These are phyloP conservation scores for Dimocarpus longan DNA, from an alignment of 345 rosid species.

Conservation along the genomic window DNA sequence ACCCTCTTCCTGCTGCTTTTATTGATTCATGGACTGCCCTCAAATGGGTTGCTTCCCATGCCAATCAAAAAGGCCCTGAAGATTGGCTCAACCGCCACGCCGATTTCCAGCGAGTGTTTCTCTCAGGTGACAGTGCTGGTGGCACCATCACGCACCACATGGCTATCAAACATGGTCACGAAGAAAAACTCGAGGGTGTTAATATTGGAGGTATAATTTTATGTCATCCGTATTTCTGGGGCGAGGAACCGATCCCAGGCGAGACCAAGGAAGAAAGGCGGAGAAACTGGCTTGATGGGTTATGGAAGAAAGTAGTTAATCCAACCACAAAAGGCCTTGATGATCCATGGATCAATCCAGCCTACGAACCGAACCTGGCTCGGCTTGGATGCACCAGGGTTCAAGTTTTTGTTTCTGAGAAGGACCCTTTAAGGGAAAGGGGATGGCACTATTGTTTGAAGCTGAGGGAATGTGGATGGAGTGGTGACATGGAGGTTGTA, in stretches of 20 bases:
- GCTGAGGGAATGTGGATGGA: constrained; percentile 5
- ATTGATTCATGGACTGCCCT: constrained; percentile 50
- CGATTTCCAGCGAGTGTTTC: constrained; percentile 27
- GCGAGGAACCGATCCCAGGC: constrained; percentile 18
- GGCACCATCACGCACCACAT: constrained; percentile 36
- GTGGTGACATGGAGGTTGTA: neutral
- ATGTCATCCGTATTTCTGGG: constrained; percentile 36
- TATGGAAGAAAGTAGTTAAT: neutral
- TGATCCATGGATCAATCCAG: neutral
- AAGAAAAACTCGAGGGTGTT: constrained; percentile 18
- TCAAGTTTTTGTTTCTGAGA: constrained; percentile 2
- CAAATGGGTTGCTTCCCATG: constrained; percentile 42
- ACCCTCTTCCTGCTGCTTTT: constrained; percentile 42
- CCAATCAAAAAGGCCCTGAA: constrained; percentile 30
- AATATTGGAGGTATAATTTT: constrained; percentile 20
- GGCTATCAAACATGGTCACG: constrained; percentile 25
- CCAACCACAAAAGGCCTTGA: neutral
- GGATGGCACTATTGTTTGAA: neutral
- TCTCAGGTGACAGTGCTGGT: constrained; percentile 45
- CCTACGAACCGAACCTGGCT: neutral
- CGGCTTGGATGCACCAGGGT: neutral
- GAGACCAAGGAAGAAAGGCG: constrained; percentile 9
- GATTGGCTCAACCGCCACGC: constrained; percentile 40
- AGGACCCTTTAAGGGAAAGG: neutral
- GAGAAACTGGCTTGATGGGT: neutral